phyloP scores from a whole-genome alignment of 1,139 yeast species.

The Blastobotrys persicus region DNA sequence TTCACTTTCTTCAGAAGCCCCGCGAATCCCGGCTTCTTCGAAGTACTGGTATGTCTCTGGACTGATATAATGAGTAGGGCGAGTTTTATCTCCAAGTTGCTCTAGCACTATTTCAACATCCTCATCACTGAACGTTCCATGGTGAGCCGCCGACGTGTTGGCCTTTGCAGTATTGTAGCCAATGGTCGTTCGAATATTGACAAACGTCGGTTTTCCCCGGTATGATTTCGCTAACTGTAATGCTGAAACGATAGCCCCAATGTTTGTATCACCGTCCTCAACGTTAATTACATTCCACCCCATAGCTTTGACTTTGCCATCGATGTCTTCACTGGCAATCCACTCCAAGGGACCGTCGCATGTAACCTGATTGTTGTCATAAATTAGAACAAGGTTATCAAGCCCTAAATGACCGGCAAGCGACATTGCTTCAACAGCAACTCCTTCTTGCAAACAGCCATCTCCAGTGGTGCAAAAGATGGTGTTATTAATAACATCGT shows the following conservation, averaged over 20 bases:
- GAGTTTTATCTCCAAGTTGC: constrained; percentile 76
- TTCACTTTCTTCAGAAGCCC: constrained; percentile 56
- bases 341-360: constrained; percentile 40
- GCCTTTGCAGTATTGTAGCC: constrained; percentile 36
- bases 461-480: constrained; percentile 41
- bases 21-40: constrained; percentile 51
- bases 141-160: constrained; percentile 33
- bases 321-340: constrained; percentile 36
- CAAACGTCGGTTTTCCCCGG: constrained; percentile 36
- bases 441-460: constrained; percentile 45
- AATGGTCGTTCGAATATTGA: constrained; percentile 37
- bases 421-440: constrained; percentile 40
- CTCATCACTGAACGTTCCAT: constrained; percentile 75
- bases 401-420: constrained; percentile 41
- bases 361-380: constrained; percentile 40
- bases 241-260: constrained; percentile 32
- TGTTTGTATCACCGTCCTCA: constrained; percentile 10
- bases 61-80: constrained; percentile 66
- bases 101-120: constrained; percentile 54
- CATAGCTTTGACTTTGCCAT: constrained; percentile 35
- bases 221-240: constrained; percentile 30
- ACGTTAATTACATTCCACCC: constrained; percentile 14
- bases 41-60: constrained; percentile 70
- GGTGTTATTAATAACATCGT: constrained; percentile 33
- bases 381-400: constrained; percentile 38